A percentile compares a stretch with the other conserved stretches of the same genome.
Conservation (phyloP, 805 yeast species). For the Nakazawaea wickerhamii region DNA sequence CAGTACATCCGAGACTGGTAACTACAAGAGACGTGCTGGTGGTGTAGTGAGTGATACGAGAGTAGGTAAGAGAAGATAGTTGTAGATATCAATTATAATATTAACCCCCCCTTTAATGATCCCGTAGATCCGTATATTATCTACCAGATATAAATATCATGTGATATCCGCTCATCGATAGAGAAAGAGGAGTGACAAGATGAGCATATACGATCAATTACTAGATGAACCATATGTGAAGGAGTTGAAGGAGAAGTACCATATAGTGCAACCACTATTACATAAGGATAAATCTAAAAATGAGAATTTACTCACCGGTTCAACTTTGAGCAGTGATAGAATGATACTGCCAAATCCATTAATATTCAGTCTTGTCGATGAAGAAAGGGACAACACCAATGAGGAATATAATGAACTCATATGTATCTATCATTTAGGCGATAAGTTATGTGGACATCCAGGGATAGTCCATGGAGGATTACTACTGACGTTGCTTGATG, state of each 20-base stretch:
- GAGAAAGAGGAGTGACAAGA: no score
- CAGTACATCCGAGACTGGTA: no score
- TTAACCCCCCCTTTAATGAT: no score
- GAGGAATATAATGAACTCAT: slow-evolving; percentile 34
- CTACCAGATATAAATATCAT: no score
- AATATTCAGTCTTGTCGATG: slow-evolving; percentile 10
- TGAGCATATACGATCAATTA: background rate
- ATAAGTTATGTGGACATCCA: slow-evolving; percentile 38
- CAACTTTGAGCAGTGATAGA: slow-evolving; percentile 11
- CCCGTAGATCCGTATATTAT: no score
- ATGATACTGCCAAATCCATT: slow-evolving; percentile 14
- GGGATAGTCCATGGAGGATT: slow-evolving; percentile 51
- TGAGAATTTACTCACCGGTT: slow-evolving; percentile 12
- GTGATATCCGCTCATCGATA: no score
- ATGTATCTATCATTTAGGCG: slow-evolving; percentile 42
- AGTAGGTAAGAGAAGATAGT: no score
- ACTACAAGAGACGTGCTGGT: background rate
- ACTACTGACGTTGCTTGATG: slow-evolving; percentile 48
- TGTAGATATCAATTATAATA: no score
- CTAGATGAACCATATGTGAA: slow-evolving; percentile 5
- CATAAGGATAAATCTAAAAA: slow-evolving; percentile 10
- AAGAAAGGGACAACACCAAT: background rate
- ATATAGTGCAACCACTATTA: slow-evolving; percentile 6
- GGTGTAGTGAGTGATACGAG: no score
- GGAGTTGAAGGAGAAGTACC: background rate